Base-by-base conservation (phyloP, 192 early-diverging fungal species). In the Backusella mclennaniae region DNA sequence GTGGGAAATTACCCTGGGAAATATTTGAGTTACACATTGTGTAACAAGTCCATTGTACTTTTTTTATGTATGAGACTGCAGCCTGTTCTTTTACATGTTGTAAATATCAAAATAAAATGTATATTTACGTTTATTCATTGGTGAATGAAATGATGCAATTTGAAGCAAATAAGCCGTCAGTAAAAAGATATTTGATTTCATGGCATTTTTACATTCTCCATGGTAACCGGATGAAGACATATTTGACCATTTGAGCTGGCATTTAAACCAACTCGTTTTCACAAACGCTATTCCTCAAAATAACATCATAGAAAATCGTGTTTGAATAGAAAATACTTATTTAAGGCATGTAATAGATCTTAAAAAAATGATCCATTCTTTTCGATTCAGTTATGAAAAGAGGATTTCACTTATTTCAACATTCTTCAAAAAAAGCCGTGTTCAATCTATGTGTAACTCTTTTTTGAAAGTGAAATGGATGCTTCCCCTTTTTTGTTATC, bases 1-100 rank as follows among this genome's bases (percentile, higher is more conserved):
- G 56, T 63, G 56, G 56, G 56, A 63, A 63, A 63, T 15, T 21
- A 63, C 56, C 56, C 56, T 63, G 56, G 56, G 56, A 63, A 63
- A 63, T 63, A 63, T 0, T 63, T 63, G 0, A 3, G 56, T 63
- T 14, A 63, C 12, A 29, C 23, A 49, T 1, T 14, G 56, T 63
- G 26, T 26, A 29, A 63, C 56, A 29, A 0, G 1, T 5, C 46
- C 26, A 59, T 59, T 59, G n/a, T 59, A 26, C 53, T 11, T 17
- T 26, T 19, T 52, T 52, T n/a, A 26, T 26, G 29, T 9, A 23
- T 26, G 53, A 26, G 19, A 1, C 46, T 49, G 19, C 46, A 49
- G 46, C 19, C 19, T n/a, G 4, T 44, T 14, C 5, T 49, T 49
- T 49, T 49, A 6, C 17, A n/a, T 49, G 15, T 6, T 33, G 19